These are phyloP conservation scores for Penicillium sclerotiorum DNA, from an alignment of 2,329 filamentous ascomycete species.

Conservation along the genomic window DNA sequence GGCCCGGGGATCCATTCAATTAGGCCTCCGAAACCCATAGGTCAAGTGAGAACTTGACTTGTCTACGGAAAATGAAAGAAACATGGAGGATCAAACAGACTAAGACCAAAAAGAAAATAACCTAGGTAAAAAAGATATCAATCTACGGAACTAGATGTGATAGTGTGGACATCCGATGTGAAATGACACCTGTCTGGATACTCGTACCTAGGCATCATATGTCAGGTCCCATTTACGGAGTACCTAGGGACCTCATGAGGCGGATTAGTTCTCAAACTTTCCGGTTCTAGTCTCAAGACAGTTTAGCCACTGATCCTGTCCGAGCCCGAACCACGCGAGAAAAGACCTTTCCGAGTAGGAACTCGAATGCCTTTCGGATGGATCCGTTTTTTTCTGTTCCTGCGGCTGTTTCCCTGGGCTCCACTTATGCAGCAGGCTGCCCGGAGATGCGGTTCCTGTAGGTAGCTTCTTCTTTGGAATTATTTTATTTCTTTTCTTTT, in stretches of 20 bases:
- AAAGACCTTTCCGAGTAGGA: not conserved
- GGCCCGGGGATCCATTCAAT: too few relatives aligned
- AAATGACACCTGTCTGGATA: too few relatives aligned
- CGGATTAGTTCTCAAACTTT: constrained; percentile 7
- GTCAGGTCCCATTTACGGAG: constrained; percentile 5
- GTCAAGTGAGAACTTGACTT: constrained; percentile 25
- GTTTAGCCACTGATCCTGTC: constrained; percentile 13
- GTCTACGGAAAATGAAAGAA: not conserved
- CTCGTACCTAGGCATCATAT: constrained; percentile 25
- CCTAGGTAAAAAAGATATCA: not conserved
- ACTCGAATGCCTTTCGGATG: constrained; percentile 14
- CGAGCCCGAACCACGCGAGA: constrained; percentile 7
- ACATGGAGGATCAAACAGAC: not conserved
- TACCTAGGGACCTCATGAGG: not conserved
- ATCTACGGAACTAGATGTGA: not conserved
- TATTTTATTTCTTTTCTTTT: not conserved
- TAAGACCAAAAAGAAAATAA: not conserved
- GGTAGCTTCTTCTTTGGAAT: constrained; percentile 18
- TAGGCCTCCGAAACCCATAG: too few relatives aligned
- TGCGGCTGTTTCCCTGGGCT: constrained; percentile 31
- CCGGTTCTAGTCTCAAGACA: constrained; percentile 11
- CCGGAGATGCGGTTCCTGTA: constrained; percentile 38
- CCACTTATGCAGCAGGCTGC: constrained; percentile 31
- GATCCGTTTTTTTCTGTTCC: constrained; percentile 28
- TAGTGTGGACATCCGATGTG: too few relatives aligned